phyloP scores from a whole-genome alignment of 768 basidiomycete species.

The Xerocomellus dryophilus region DNA sequence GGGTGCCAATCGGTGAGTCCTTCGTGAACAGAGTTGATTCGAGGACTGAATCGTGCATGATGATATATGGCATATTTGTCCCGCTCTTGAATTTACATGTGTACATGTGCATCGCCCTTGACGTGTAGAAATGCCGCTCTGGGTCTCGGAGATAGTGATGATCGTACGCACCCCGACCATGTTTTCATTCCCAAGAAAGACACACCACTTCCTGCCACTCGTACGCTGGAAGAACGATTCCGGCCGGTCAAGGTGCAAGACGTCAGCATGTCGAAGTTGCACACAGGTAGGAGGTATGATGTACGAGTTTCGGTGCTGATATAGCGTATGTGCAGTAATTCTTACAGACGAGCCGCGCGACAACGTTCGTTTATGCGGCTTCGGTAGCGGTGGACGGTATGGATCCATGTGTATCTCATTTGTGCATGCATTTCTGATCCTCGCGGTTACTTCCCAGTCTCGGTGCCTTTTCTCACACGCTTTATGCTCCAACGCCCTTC shows the following conservation, averaged over 20 bases:
- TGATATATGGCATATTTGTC: neutral
- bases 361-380: slow-evolving; percentile 85
- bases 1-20: slow-evolving; percentile 73
- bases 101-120: neutral
- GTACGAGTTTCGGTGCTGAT: neutral
- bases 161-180: slow-evolving; percentile 76
- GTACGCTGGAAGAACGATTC: slow-evolving; percentile 48
- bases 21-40: neutral
- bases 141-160: slow-evolving; percentile 78
- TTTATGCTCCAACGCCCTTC: slow-evolving; percentile 66
- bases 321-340: slow-evolving; percentile 34
- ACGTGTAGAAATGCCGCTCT: slow-evolving; percentile 73
- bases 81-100: neutral
- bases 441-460: slow-evolving; percentile 43
- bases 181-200: slow-evolving; percentile 45
- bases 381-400: slow-evolving; percentile 82
- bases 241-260: slow-evolving; percentile 59
- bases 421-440: neutral
- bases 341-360: slow-evolving; percentile 70
- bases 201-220: slow-evolving; percentile 9
- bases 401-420: slow-evolving; percentile 17
- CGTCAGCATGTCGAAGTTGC: slow-evolving; percentile 82
- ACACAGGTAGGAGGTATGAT: slow-evolving; percentile 58
- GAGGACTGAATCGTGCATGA: neutral
- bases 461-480: slow-evolving; percentile 74